A percentile compares a stretch with the other conserved stretches of the same genome.
Evolutionary conservation across 306 rosid species (phyloP).

Genomic region (Castanea sativa): DNA sequence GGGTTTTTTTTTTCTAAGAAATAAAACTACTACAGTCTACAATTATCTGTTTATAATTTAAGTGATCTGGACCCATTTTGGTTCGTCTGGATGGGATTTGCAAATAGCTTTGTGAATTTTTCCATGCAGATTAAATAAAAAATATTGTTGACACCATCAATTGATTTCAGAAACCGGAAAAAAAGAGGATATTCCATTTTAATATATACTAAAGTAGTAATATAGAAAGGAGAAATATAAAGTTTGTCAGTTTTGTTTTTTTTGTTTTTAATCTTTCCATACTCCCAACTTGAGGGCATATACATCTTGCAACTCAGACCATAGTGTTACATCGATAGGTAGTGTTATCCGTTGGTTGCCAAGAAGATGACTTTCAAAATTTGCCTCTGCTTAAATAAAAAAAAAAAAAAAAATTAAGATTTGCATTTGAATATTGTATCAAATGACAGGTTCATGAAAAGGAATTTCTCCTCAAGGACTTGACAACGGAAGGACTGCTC

Average conservation of each 20-base stretch:
- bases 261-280: background rate
- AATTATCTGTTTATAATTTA: too few relatives aligned
- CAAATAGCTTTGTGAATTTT: too few relatives aligned
- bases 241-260: background rate
- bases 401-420: background rate
- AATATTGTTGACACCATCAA: too few relatives aligned
- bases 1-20: too few relatives aligned
- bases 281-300: background rate
- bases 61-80: too few relatives aligned
- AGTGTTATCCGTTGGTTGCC: background rate
- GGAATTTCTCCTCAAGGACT: constrained; percentile 81
- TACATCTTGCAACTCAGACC: background rate
- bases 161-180: background rate
- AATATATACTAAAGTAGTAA: background rate
- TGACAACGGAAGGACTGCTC: constrained; percentile 60
- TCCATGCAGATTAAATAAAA: too few relatives aligned
- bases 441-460: constrained; percentile 74
- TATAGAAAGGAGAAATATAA: background rate
- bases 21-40: too few relatives aligned
- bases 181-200: background rate
- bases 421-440: background rate
- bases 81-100: too few relatives aligned
- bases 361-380: background rate
- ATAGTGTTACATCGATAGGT: background rate
- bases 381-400: background rate